phyloP scores from a whole-genome alignment of 441 rosid genomes.

The Brassica balearica region DNA sequence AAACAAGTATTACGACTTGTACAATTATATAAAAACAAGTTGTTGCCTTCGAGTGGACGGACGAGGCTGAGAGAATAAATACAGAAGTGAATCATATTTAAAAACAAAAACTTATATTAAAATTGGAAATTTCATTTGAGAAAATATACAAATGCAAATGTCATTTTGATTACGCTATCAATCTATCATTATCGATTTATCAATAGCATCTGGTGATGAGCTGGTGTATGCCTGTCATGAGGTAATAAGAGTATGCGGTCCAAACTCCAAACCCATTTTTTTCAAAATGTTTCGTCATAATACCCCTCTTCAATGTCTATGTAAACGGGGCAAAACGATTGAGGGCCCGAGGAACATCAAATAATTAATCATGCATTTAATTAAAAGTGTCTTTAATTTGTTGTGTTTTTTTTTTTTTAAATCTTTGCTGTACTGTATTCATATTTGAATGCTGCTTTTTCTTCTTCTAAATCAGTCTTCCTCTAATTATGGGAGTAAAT shows the following conservation, averaged over 20 bases:
- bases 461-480: neutral
- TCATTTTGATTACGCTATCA: neutral
- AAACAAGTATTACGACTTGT: neutral
- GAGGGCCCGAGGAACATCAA: slow-evolving; percentile 24
- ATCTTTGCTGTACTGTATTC: neutral
- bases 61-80: neutral
- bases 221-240: slow-evolving; percentile 26
- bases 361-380: slow-evolving; percentile 3
- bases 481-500: slow-evolving; percentile 9
- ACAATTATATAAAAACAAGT: neutral
- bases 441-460: slow-evolving; percentile 18
- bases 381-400: slow-evolving; percentile 21
- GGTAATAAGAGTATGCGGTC: slow-evolving; percentile 18
- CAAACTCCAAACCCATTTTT: slow-evolving; percentile 1
- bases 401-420: neutral
- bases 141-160: neutral
- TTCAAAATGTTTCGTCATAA: slow-evolving; percentile 1
- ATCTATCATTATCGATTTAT: slow-evolving; percentile 14
- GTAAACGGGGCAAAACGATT: slow-evolving; percentile 6
- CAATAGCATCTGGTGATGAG: slow-evolving; percentile 22
- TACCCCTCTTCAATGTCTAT: neutral
- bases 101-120: neutral
- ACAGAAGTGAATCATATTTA: neutral
- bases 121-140: neutral
- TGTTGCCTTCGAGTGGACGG: neutral